phyloP scores from a whole-genome alignment of 805 yeast species.

The Saccharomycopsis malanga region DNA sequence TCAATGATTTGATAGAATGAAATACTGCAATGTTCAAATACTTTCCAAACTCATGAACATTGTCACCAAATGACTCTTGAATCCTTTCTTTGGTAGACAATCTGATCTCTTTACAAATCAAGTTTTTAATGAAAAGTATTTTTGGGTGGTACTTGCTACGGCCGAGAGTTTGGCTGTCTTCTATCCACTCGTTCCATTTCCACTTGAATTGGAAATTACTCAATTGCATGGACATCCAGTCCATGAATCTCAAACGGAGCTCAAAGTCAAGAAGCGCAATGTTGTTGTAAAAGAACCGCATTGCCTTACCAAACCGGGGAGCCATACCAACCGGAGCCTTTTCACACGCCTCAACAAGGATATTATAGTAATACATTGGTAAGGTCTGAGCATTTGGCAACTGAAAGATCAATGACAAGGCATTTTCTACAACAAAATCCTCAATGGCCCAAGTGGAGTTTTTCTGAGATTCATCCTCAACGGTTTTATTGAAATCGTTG shows the following conservation, averaged over 20 bases:
- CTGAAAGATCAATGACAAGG: constrained; percentile 68
- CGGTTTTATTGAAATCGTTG: constrained; percentile 33
- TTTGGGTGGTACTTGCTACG: constrained; percentile 60
- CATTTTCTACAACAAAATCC: constrained; percentile 78
- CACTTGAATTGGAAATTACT: constrained; percentile 92
- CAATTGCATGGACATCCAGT: constrained; percentile 91
- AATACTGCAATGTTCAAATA: constrained; percentile 41
- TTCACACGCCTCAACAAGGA: constrained; percentile 80
- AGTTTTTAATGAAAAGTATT: constrained; percentile 62
- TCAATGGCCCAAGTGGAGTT: constrained; percentile 83
- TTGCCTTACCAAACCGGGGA: constrained; percentile 89
- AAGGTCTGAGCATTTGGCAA: constrained; percentile 63
- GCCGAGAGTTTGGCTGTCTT: constrained; percentile 41
- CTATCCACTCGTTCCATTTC: constrained; percentile 96
- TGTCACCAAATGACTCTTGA: constrained; percentile 46
- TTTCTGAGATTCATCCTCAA: constrained; percentile 24
- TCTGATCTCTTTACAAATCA: constrained; percentile 77
- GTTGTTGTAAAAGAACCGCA: constrained; percentile 71
- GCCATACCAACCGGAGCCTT: constrained; percentile 80
- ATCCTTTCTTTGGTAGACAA: constrained; percentile 71
- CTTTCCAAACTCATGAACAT: constrained; percentile 45
- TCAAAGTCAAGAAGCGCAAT: constrained; percentile 68
- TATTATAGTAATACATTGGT: constrained; percentile 73
- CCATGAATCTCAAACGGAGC: constrained; percentile 60
- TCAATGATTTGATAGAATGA: constrained; percentile 29